These are phyloP conservation scores for Secale cereale DNA, from an alignment of 176 grass and related monocot genomes.

Conservation along the genomic window DNA sequence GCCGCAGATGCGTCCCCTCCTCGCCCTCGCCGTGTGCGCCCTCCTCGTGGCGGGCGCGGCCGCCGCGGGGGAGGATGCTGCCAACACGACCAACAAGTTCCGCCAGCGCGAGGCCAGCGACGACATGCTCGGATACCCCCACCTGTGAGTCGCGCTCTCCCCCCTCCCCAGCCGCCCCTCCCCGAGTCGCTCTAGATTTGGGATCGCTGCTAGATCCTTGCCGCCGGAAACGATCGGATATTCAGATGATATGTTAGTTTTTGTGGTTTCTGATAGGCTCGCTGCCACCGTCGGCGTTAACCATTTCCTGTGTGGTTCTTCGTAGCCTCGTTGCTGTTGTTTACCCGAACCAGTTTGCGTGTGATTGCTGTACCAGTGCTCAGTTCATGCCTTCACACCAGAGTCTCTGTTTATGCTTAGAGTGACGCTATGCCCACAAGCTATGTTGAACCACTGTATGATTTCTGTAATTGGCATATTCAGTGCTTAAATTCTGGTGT, in stretches of 20 bases:
- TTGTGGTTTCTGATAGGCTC: background rate
- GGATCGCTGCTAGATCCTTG: conserved; percentile 10
- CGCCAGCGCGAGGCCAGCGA: conserved; percentile 90
- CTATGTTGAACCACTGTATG: background rate
- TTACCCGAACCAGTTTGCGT: background rate
- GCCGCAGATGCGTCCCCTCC: conserved; percentile 30
- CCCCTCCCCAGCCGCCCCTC: background rate
- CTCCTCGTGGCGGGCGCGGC: conserved; percentile 10
- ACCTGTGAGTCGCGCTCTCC: conserved; percentile 45
- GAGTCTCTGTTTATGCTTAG: background rate
- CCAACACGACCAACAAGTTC: conserved; percentile 78
- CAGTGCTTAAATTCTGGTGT: background rate
- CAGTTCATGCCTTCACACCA: background rate
- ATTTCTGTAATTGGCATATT: background rate
- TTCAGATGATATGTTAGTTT: background rate
- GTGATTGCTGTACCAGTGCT: background rate
- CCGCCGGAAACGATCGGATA: background rate
- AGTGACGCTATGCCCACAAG: background rate
- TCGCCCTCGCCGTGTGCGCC: conserved; percentile 30
- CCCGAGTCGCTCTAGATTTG: conserved; percentile 17
- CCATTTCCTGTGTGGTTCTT: background rate
- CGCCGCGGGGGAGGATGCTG: conserved; percentile 10
- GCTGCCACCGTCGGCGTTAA: background rate
- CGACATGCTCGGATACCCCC: conserved; percentile 67
- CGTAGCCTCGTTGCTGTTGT: background rate